These are phyloP conservation scores for Fraxinus pennsylvanica DNA, from an alignment of 257 asterid species.

Conservation along the genomic window DNA sequence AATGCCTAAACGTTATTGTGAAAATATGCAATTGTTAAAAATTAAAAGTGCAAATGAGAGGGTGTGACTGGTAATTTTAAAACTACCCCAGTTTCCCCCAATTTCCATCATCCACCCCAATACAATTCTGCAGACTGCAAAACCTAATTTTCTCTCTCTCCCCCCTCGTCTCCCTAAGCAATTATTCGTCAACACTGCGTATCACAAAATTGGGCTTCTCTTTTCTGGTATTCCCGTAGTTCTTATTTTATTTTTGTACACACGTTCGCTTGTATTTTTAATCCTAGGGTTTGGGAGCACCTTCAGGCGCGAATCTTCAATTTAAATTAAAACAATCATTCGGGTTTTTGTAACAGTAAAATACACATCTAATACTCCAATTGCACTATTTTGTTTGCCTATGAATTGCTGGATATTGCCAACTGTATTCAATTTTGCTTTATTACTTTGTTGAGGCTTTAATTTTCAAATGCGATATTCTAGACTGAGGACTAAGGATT, in stretches of 20 bases:
- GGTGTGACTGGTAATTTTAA: too few species aligned
- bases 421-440: background rate
- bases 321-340: slow-evolving; percentile 23
- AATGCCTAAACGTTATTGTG: too few species aligned
- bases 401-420: background rate
- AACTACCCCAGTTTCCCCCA: slow-evolving; percentile 21
- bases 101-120: slow-evolving; percentile 11
- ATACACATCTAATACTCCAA: background rate
- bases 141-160: slow-evolving; percentile 27
- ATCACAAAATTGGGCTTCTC: slow-evolving; percentile 14
- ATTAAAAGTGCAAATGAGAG: too few species aligned
- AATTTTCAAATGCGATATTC: background rate
- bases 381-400: background rate
- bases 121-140: slow-evolving; percentile 22
- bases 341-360: slow-evolving; percentile 33
- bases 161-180: background rate
- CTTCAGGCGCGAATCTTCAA: slow-evolving; percentile 33
- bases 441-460: background rate
- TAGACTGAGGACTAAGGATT: slow-evolving; percentile 27
- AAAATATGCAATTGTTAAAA: too few species aligned
- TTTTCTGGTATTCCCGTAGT: background rate
- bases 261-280: slow-evolving; percentile 18
- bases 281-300: slow-evolving; percentile 26
- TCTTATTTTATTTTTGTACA: slow-evolving; percentile 7
- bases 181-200: slow-evolving; percentile 5